phyloP scores from a whole-genome alignment of 1,139 yeast genomes.

The Magnusiomyces ingens region DNA sequence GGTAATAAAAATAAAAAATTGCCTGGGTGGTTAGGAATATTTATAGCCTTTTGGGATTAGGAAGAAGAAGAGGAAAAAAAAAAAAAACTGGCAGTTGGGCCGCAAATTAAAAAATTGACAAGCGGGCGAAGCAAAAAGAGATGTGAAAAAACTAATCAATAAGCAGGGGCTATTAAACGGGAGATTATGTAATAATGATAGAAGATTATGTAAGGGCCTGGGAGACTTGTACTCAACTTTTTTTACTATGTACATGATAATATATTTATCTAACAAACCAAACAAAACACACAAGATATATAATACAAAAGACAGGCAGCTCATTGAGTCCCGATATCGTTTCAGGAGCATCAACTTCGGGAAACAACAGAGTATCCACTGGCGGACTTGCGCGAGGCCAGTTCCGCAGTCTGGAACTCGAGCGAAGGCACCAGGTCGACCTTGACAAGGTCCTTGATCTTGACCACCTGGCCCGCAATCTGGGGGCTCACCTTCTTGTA shows the following conservation, averaged over 20 bases:
- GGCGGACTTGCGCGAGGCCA: slow-evolving; percentile 10
- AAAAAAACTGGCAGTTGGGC: slow-evolving; percentile 3
- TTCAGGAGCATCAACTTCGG: neutral
- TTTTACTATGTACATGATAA: neutral
- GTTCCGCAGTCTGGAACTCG: slow-evolving; percentile 7
- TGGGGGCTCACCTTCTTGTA: slow-evolving; percentile 71
- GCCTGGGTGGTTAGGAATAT: neutral
- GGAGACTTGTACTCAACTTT: neutral
- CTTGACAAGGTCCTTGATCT: slow-evolving; percentile 81
- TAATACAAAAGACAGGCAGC: neutral
- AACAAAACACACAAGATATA: neutral
- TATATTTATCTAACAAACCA: slow-evolving; percentile 8
- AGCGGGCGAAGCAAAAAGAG: neutral
- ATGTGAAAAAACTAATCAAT: slow-evolving; percentile 1
- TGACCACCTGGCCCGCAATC: slow-evolving; percentile 77
- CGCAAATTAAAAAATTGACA: neutral
- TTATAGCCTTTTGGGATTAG: neutral
- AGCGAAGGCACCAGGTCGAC: slow-evolving; percentile 60
- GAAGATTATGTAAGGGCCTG: neutral
- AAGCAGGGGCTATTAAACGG: neutral
- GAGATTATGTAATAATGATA: slow-evolving; percentile 2
- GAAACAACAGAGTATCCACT: slow-evolving; percentile 11
- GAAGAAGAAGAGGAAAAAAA: neutral
- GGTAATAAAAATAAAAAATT: slow-evolving; percentile 1
- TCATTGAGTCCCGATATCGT: neutral